Evolutionary conservation across 2,329 filamentous ascomycete species (phyloP), one percentile per base, ranked within the genome.

Genomic region (Botrytis porri): DNA sequence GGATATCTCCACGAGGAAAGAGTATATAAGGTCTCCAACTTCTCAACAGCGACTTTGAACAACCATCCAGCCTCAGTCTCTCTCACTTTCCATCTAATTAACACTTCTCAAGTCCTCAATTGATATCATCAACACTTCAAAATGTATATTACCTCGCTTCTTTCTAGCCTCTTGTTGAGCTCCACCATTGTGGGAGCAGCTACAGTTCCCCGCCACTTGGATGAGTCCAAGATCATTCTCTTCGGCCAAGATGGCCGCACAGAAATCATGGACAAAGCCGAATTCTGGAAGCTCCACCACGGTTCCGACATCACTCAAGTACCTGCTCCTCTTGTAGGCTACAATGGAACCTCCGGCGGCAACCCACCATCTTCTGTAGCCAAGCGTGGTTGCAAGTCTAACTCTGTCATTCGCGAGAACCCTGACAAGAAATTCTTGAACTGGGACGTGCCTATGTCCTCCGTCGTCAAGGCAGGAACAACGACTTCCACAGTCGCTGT

Each of bases 361-460:
- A 16, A 7, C 25, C 4, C 25, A n/a, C 7, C 48, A 16, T 54
- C 35, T 3, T 37, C 7, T 45, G 8, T 35, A 12, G 14, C 3
- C 41, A 43, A 59, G 10, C 70, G 70, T 39, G 45, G 35, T n/a
- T 71, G 70, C 45, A 35, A 66, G 29, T 59, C 69, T 14, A 14
- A 29, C 20, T 35, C 35, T 37, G n/a, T 71, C 61, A 1, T 71
- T 37, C 20, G 18, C 18, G n/a, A 59, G n/a, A 59, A 71, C 37
- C 20, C n/a, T 16, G 61, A 66, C 4, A 4, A 18, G 3, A 20
- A 1, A 1, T 67, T 71, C 22, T n/a, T 59, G 20, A 43, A 57
- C 61, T 67, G 70, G 70, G 70, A 71, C 29, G 37, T 71, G 10
- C 35, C 48, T 9, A 71, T 71, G 61, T 66, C 61, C 35, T 45